Conservation (phyloP, 768 basidiomycete species). For the Agrocybe praecox region DNA sequence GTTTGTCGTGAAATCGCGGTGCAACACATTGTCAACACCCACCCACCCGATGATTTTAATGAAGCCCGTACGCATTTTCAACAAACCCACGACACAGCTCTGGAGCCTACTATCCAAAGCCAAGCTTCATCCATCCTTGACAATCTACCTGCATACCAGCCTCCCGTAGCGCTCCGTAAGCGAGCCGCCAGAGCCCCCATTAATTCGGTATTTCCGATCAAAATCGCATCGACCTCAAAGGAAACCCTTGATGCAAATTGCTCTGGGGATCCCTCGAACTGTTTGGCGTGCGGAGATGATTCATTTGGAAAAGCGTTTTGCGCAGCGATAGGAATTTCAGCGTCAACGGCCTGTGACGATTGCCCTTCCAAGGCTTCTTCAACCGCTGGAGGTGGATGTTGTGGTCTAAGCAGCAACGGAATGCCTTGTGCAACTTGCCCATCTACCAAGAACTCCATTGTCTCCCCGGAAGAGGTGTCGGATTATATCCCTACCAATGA, state of each 20-base stretch:
- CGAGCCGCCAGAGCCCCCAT: slow-evolving; percentile 37
- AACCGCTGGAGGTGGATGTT: slow-evolving; percentile 20
- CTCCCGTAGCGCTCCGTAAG: slow-evolving; percentile 80
- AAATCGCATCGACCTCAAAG: slow-evolving; percentile 16
- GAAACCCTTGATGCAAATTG: slow-evolving; percentile 45
- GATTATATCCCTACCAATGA: slow-evolving; percentile 79
- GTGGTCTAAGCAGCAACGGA: slow-evolving; percentile 8
- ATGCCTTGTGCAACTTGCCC: slow-evolving; percentile 26
- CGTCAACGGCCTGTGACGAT: slow-evolving; percentile 52
- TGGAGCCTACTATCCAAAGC: not conserved
- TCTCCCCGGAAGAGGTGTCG: slow-evolving; percentile 18
- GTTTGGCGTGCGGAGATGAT: slow-evolving; percentile 83
- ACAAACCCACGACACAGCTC: not conserved
- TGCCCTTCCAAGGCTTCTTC: slow-evolving; percentile 44
- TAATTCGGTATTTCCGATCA: slow-evolving; percentile 59
- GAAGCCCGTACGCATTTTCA: not conserved
- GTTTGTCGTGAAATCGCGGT: slow-evolving; percentile 73
- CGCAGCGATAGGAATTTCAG: slow-evolving; percentile 65
- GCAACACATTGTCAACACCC: slow-evolving; percentile 39
- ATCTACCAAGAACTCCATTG: slow-evolving; percentile 14
- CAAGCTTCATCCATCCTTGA: slow-evolving; percentile 59
- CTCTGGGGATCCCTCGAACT: slow-evolving; percentile 87
- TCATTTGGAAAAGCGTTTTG: slow-evolving; percentile 90
- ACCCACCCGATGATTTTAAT: not conserved
- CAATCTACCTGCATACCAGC: slow-evolving; percentile 77